These are phyloP conservation scores for Scheffersomyces amazonensis DNA, from an alignment of 805 yeast species.

Conservation along the genomic window DNA sequence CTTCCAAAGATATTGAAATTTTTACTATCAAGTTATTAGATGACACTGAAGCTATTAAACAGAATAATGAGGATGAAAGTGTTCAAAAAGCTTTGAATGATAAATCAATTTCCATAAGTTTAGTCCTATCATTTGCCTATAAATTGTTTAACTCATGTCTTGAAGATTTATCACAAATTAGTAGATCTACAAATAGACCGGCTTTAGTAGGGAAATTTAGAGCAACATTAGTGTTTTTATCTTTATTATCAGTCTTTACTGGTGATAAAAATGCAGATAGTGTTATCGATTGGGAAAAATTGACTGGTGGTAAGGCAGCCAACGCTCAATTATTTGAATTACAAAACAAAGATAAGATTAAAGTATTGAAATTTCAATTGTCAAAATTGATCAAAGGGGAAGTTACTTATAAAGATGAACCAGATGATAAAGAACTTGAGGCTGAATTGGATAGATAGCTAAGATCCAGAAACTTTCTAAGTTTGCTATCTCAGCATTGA, in stretches of 20 bases:
- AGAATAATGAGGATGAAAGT: slow-evolving; percentile 35
- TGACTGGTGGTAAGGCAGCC: slow-evolving; percentile 32
- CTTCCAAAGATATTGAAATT: slow-evolving; percentile 51
- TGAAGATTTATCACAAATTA: slow-evolving; percentile 18
- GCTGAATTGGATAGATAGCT: slow-evolving; percentile 30
- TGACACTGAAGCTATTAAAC: slow-evolving; percentile 61
- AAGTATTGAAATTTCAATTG: slow-evolving; percentile 36
- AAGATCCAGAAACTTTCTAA: slow-evolving; percentile 68
- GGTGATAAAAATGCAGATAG: slow-evolving; percentile 16
- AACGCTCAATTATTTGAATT: slow-evolving; percentile 20
- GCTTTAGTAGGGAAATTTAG: slow-evolving; percentile 29
- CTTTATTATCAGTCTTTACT: slow-evolving; percentile 23
- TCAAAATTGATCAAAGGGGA: slow-evolving; percentile 38
- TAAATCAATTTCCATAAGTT: slow-evolving; percentile 43
- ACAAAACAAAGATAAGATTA: slow-evolving; percentile 30
- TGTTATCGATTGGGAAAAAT: slow-evolving; percentile 27
- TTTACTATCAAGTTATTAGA: slow-evolving; percentile 66
- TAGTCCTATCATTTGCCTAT: slow-evolving; percentile 31
- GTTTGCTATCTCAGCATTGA: slow-evolving; percentile 75
- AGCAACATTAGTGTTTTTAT: slow-evolving; percentile 35
- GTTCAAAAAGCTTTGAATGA: slow-evolving; percentile 53
- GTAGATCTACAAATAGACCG: slow-evolving; percentile 21
- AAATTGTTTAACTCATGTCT: slow-evolving; percentile 33
- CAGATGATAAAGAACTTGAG: slow-evolving; percentile 26
- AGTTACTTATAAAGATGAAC: slow-evolving; percentile 19